phyloP scores from a whole-genome alignment of 495 filamentous ascomycete species.

The Tetracladium setigerum region DNA sequence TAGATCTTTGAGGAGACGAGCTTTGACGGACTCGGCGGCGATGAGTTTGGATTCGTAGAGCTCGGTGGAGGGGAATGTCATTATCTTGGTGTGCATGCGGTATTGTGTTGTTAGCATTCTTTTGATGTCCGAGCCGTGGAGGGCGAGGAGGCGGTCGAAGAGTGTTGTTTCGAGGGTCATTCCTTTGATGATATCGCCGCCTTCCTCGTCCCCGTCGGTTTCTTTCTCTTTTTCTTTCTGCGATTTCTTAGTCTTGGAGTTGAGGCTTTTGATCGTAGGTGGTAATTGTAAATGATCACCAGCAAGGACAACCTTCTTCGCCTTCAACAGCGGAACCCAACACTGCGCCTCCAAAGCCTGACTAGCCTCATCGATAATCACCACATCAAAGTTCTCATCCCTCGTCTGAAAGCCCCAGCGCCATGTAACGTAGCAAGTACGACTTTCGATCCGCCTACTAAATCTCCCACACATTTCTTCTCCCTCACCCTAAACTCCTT shows the following conservation, averaged over 20 bases:
- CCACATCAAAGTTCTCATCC: constrained; percentile 81
- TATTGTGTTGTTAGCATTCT: constrained; percentile 97
- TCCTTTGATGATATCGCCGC: constrained; percentile 29
- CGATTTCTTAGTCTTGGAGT: constrained; percentile 35
- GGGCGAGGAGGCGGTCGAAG: constrained; percentile 76
- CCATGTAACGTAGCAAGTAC: constrained; percentile 91
- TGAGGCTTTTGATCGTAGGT: constrained; percentile 82
- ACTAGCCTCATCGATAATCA: constrained; percentile 91
- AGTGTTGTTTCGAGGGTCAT: constrained; percentile 75
- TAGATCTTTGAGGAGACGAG: constrained; percentile 65
- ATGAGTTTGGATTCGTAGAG: constrained; percentile 77
- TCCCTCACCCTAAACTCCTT: constrained; percentile 88
- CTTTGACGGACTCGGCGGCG: constrained; percentile 69
- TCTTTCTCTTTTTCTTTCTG: constrained; percentile 18
- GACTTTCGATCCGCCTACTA: constrained; percentile 73
- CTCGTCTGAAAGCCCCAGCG: constrained; percentile 80
- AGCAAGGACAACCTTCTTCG: constrained; percentile 81
- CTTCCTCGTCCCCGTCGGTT: constrained; percentile 20
- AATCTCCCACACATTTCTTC: constrained; percentile 63
- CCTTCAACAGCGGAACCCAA: constrained; percentile 84
- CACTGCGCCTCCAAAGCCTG: constrained; percentile 96
- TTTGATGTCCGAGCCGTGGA: constrained; percentile 82
- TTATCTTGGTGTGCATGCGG: constrained; percentile 94
- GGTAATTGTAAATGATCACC: constrained; percentile 94
- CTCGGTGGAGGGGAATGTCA: constrained; percentile 85